These are phyloP conservation scores for Lolium multiflorum DNA, from an alignment of 176 grass and related monocot species.

Conservation along the genomic window DNA sequence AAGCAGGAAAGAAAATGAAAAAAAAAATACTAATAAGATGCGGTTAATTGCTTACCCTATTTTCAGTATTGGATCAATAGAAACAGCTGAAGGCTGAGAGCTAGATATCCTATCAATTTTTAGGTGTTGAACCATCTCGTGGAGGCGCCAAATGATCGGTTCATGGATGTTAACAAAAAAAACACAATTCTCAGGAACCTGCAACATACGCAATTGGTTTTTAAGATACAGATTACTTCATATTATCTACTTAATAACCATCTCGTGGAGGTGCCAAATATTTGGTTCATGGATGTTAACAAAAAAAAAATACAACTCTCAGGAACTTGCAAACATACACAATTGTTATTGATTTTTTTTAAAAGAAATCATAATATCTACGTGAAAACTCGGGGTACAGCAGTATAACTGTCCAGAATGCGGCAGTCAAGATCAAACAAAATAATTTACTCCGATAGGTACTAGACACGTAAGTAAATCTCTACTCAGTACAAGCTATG, in stretches of 20 bases:
- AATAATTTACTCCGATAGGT: constrained; percentile 19
- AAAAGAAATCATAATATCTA: constrained; percentile 30
- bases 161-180: constrained; percentile 99
- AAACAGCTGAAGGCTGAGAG: constrained; percentile 80
- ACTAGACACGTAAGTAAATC: constrained; percentile 17
- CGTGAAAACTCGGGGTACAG: not conserved
- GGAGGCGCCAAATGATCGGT: constrained; percentile 96
- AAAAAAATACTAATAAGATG: not conserved
- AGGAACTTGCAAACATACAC: constrained; percentile 66
- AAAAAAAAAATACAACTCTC: constrained; percentile 82
- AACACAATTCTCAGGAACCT: constrained; percentile 89
- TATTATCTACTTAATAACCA: constrained; percentile 23
- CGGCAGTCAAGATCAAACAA: constrained; percentile 25
- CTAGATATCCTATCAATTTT: constrained; percentile 73
- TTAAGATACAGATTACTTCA: not conserved
- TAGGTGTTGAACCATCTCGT: constrained; percentile 93
- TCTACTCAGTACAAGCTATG: constrained; percentile 34
- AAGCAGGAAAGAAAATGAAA: not conserved
- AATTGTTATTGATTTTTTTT: not conserved
- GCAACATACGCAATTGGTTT: constrained; percentile 38
- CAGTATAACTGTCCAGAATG: constrained; percentile 15
- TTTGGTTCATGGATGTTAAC: constrained; percentile 94
- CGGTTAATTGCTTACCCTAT: constrained; percentile 68
- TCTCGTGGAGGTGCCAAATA: constrained; percentile 93
- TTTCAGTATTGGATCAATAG: constrained; percentile 92